Percentiles rank a stretch among this genome's conserved stretches.
phyloP scores from a whole-genome alignment of 2,329 filamentous ascomycete genomes.

The Nigrospora oryzae region DNA sequence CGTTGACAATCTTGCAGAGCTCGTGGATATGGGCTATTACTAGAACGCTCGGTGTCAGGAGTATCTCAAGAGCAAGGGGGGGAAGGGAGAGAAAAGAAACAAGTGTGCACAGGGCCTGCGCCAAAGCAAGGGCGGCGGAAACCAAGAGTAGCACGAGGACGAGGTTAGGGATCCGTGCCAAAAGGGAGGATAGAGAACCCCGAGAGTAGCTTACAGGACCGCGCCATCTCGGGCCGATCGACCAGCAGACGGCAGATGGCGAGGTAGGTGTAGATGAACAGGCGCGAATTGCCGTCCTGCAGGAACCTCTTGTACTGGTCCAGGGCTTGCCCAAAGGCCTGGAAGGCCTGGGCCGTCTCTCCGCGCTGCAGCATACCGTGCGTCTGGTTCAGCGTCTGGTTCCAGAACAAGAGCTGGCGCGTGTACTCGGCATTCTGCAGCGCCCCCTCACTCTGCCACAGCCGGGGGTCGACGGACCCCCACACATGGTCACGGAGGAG shows the following conservation, averaged over 20 bases:
- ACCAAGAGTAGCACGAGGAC: too few species aligned
- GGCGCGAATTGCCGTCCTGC: not conserved
- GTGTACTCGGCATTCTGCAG: not conserved
- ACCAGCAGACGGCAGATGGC: not conserved
- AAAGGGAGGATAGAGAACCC: too few species aligned
- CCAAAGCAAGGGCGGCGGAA: too few species aligned
- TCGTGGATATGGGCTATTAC: not conserved
- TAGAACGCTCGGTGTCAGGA: too few species aligned
- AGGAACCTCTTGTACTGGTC: conserved; percentile 1
- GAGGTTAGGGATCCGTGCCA: too few species aligned
- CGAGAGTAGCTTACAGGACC: not conserved
- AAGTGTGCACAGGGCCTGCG: too few species aligned
- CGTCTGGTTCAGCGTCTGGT: not conserved
- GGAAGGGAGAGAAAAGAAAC: too few species aligned
- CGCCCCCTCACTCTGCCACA: not conserved
- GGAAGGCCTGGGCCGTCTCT: not conserved
- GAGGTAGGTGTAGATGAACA: conserved; percentile 1
- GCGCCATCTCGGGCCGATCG: not conserved
- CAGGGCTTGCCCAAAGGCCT: not conserved
- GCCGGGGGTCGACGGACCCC: not conserved
- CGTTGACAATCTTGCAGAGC: not conserved
- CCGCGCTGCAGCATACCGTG: not conserved
- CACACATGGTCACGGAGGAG: not conserved
- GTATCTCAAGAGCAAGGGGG: too few species aligned
- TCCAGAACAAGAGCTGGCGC: not conserved